A percentile compares a stretch with the other conserved stretches of the same genome.
phyloP scores from a whole-genome alignment of 257 asterid genomes.

The Salvia rosmarinus region DNA sequence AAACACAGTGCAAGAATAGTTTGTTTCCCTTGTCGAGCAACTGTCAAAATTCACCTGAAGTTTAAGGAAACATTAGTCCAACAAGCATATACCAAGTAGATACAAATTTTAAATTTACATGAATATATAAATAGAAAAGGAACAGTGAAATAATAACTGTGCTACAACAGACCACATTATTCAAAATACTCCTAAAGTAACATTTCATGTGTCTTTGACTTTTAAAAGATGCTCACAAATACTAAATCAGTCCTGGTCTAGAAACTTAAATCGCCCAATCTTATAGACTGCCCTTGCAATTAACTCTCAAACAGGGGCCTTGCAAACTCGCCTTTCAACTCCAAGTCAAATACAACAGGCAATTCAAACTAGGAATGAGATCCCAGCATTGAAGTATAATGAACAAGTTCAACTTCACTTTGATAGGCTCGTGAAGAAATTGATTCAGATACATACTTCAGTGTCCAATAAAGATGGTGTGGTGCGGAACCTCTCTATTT shows the following conservation, averaged over 20 bases:
- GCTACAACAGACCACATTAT: constrained; percentile 17
- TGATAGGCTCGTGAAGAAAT: constrained; percentile 14
- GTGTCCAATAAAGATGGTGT: not conserved
- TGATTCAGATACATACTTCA: constrained; percentile 13
- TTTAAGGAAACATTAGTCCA: constrained; percentile 36
- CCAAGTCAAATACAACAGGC: not conserved
- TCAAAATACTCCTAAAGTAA: not conserved
- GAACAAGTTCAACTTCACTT: constrained; percentile 11
- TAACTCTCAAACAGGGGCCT: not conserved
- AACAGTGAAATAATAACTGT: not conserved
- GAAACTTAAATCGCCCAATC: not conserved
- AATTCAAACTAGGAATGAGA: not conserved
- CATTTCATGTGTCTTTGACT: not conserved
- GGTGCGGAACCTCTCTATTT: not conserved
- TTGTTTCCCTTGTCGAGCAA: constrained; percentile 86
- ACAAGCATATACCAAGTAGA: not conserved
- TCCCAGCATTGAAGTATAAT: not conserved
- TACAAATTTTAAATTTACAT: not conserved
- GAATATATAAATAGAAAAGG: not conserved
- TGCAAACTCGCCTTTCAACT: not conserved
- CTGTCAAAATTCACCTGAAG: constrained; percentile 91
- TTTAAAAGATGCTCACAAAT: not conserved
- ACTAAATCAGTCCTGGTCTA: not conserved
- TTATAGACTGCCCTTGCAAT: not conserved
- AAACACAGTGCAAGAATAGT: constrained; percentile 75